Percentiles rank a stretch among this genome's conserved stretches.
These are phyloP conservation scores for Alnus glutinosa DNA, from an alignment of 306 rosid species.

Conservation along the genomic window DNA sequence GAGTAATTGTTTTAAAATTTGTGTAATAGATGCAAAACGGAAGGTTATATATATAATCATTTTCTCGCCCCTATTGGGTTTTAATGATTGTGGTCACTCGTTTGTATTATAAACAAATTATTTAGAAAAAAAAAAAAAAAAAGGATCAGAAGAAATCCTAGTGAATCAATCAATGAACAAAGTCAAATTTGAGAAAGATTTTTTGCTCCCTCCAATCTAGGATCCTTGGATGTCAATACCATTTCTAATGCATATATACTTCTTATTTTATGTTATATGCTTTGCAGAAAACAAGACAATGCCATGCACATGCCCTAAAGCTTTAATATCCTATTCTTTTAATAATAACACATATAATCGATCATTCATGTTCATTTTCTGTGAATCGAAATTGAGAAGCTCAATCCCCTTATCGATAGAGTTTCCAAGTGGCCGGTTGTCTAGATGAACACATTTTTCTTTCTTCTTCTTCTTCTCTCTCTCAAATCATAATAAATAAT, in stretches of 20 bases:
- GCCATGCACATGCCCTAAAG: conserved; percentile 46
- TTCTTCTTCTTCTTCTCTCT: not conserved
- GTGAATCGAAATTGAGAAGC: conserved; percentile 34
- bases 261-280: conserved; percentile 3
- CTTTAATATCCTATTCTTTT: conserved; percentile 21
- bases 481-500: too few relatives aligned
- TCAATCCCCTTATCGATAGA: conserved; percentile 39
- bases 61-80: not conserved
- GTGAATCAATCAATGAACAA: conserved; percentile 17
- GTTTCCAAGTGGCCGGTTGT: conserved; percentile 4
- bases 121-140: not conserved
- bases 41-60: too few relatives aligned
- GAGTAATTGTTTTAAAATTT: too few relatives aligned
- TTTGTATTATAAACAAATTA: not conserved
- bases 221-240: conserved; percentile 9
- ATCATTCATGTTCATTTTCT: conserved; percentile 27
- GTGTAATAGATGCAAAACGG: too few relatives aligned
- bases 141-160: not conserved
- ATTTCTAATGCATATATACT: not conserved
- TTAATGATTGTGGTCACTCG: conserved; percentile 15
- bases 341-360: conserved; percentile 3
- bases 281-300: conserved; percentile 44
- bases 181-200: conserved; percentile 16
- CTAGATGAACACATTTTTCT: not conserved
- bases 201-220: conserved; percentile 33